phyloP scores from a whole-genome alignment of 768 basidiomycete species.

The Lepiota subincarnata region DNA sequence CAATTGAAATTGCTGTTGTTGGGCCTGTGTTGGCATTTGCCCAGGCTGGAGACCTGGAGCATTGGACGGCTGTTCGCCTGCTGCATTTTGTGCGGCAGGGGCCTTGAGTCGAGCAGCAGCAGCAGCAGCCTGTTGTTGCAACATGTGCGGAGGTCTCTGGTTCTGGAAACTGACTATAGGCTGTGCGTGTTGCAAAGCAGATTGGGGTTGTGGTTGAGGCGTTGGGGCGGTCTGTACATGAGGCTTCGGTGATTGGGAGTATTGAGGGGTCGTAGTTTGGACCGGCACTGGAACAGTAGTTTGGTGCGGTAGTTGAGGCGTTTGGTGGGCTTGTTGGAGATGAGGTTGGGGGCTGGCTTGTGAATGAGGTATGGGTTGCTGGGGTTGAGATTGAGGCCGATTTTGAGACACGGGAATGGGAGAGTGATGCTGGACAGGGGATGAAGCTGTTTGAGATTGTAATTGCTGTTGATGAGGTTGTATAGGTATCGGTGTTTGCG shows the following conservation, averaged over 20 bases:
- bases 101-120: constrained; percentile 23
- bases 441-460: constrained; percentile 9
- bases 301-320: constrained; percentile 6
- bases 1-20: constrained; percentile 12
- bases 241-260: constrained; percentile 17
- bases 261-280: constrained; percentile 13
- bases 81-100: constrained; percentile 18
- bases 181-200: constrained; percentile 8
- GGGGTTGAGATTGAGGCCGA: constrained; percentile 1
- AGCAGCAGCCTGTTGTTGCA: constrained; percentile 16
- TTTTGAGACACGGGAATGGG: constrained; percentile 7
- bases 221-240: constrained; percentile 7
- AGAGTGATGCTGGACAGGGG: constrained; percentile 7
- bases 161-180: not conserved
- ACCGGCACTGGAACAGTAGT: constrained; percentile 5
- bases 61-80: constrained; percentile 17
- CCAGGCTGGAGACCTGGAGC: constrained; percentile 18
- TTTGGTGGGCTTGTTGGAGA: constrained; percentile 8
- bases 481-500: constrained; percentile 14
- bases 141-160: constrained; percentile 14
- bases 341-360: constrained; percentile 16
- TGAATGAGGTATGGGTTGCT: constrained; percentile 9
- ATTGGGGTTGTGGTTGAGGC: constrained; percentile 13
- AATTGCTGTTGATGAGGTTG: constrained; percentile 11
- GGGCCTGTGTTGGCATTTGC: constrained; percentile 11